A percentile compares a stretch with the other conserved stretches of the same genome.
These are phyloP conservation scores for Phytophthora ramorum DNA, from an alignment of 352 stramenopile genomes.

Conservation along the genomic window DNA sequence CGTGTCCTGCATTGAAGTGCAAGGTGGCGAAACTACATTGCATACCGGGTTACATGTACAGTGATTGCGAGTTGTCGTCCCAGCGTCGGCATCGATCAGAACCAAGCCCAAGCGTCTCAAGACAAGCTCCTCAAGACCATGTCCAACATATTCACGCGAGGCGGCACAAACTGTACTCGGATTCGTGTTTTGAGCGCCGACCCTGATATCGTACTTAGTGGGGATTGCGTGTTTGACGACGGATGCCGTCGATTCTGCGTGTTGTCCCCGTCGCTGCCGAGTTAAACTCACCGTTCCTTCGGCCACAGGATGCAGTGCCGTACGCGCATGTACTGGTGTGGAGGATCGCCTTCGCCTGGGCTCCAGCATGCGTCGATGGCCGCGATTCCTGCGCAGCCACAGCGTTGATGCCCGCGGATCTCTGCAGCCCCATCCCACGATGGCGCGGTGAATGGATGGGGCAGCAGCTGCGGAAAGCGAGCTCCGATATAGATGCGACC, in stretches of 20 bases:
- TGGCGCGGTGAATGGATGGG: conserved; percentile 6
- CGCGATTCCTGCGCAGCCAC: neutral
- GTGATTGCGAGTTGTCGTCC: no score
- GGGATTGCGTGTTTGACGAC: neutral
- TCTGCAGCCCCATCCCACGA: conserved; percentile 27
- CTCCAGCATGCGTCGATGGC: neutral
- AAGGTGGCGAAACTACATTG: neutral
- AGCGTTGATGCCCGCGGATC: conserved; percentile 5
- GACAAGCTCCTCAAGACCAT: no score
- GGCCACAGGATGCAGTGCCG: no score
- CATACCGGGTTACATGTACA: no score
- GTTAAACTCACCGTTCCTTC: neutral
- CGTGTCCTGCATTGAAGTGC: conserved; percentile 2
- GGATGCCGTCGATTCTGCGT: neutral
- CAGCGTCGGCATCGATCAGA: no score
- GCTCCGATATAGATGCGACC: conserved; percentile 26
- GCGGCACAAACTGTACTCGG: neutral
- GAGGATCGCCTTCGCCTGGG: neutral
- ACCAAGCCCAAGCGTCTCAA: no score
- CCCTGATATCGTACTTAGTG: neutral
- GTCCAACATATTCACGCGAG: no score
- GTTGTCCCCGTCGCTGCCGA: neutral
- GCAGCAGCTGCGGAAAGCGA: conserved; percentile 20
- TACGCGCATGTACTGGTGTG: no score
- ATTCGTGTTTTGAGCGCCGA: no score